Conservation (phyloP, 371 early-diverging fungal genomes). For the Mucor plumbeus region DNA sequence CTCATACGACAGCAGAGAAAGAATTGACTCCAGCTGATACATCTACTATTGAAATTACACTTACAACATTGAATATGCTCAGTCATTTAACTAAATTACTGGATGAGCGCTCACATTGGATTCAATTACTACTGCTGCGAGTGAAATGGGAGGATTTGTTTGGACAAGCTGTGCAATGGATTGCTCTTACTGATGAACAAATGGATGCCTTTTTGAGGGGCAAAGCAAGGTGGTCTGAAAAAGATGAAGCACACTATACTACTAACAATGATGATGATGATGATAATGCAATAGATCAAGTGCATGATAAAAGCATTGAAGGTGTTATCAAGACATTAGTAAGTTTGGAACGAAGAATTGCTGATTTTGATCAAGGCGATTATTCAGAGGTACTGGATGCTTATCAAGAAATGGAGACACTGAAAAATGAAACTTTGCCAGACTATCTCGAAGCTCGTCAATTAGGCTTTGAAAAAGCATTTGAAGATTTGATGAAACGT, state of each 20-base stretch:
- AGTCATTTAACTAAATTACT: conserved; percentile 42
- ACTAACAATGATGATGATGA: background rate
- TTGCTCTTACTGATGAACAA: conserved; percentile 39
- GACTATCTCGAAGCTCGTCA: conserved; percentile 52
- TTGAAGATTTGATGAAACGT: conserved; percentile 53
- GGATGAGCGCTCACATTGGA: conserved; percentile 33
- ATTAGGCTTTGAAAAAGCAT: conserved; percentile 49
- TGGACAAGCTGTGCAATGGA: conserved; percentile 48
- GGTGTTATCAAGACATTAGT: conserved; percentile 44
- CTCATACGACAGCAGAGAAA: conserved; percentile 16
- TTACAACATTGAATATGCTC: conserved; percentile 49
- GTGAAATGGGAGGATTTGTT: conserved; percentile 55
- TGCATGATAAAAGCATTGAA: conserved; percentile 31
- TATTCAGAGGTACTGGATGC: conserved; percentile 47
- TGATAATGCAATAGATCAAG: conserved; percentile 20
- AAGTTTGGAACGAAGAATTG: conserved; percentile 39
- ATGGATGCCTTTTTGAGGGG: conserved; percentile 40
- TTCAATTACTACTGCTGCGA: conserved; percentile 42
- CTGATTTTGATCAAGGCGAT: conserved; percentile 44
- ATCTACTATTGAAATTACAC: conserved; percentile 57
- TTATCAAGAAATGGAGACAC: conserved; percentile 54
- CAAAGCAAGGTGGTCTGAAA: conserved; percentile 43
- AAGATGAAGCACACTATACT: conserved; percentile 24
- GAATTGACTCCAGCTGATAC: conserved; percentile 62
- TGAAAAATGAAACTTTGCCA: conserved; percentile 32